Conservation (phyloP, 257 asterid genomes). For the Cruciata laevipes region DNA sequence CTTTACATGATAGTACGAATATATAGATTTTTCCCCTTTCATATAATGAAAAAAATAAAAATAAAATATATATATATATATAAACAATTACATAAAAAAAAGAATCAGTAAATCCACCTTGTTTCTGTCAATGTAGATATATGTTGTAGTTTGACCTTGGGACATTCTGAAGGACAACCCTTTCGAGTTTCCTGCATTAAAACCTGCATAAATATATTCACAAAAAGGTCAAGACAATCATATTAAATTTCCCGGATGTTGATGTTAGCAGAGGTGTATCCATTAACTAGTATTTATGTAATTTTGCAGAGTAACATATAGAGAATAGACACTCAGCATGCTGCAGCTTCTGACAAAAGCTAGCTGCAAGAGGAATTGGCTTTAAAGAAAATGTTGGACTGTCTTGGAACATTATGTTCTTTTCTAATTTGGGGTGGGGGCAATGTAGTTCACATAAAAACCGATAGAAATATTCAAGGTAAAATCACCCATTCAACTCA, state of each 20-base stretch:
- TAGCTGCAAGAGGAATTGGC: no score
- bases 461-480: no score
- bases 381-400: background rate
- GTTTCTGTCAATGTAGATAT: conserved; percentile 56
- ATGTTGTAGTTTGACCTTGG: conserved; percentile 30
- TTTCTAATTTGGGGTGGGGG: background rate
- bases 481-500: background rate
- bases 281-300: background rate
- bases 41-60: background rate
- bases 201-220: conserved; percentile 17
- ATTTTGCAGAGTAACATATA: background rate
- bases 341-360: background rate
- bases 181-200: conserved; percentile 31
- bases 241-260: background rate
- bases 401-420: background rate
- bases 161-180: conserved; percentile 40
- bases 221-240: background rate
- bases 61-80: no score
- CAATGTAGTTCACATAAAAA: background rate
- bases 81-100: background rate
- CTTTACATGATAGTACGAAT: background rate
- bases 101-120: conserved; percentile 38
- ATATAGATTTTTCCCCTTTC: background rate
- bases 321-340: background rate
- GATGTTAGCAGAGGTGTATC: background rate